Percentiles rank a stretch among this genome's conserved stretches.
phyloP scores from a whole-genome alignment of 805 yeast species.

The Ogataea corticis region DNA sequence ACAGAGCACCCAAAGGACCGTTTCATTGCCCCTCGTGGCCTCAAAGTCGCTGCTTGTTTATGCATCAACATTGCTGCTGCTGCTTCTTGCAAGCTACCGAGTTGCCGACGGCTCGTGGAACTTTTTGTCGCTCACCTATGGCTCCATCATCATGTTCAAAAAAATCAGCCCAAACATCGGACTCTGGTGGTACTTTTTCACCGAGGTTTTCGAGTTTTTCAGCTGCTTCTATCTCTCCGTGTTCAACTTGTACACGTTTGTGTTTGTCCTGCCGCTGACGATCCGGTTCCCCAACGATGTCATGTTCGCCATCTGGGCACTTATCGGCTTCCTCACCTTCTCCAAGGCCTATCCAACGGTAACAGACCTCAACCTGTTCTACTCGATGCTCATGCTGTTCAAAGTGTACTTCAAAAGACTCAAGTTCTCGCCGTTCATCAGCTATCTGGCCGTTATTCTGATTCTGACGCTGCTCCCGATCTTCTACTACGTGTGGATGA shows the following conservation, averaged over 20 bases:
- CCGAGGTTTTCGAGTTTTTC: slow-evolving; percentile 91
- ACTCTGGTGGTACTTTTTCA: slow-evolving; percentile 97
- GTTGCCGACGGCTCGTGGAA: slow-evolving; percentile 40
- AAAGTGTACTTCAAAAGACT: slow-evolving; percentile 28
- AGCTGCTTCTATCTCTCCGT: slow-evolving; percentile 78
- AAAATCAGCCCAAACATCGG: slow-evolving; percentile 90
- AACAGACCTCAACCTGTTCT: slow-evolving; percentile 61
- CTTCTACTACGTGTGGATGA: slow-evolving; percentile 93
- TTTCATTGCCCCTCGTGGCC: slow-evolving; percentile 1
- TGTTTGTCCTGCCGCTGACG: slow-evolving; percentile 73
- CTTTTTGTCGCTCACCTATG: slow-evolving; percentile 57
- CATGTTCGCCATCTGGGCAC: slow-evolving; percentile 42
- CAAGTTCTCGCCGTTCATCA: slow-evolving; percentile 31
- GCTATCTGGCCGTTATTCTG: slow-evolving; percentile 28
- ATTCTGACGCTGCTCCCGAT: slow-evolving; percentile 72
- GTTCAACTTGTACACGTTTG: slow-evolving; percentile 71
- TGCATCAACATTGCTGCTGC: slow-evolving; percentile 24
- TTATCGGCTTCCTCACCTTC: slow-evolving; percentile 46
- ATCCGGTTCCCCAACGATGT: slow-evolving; percentile 52
- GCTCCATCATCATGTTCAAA: slow-evolving; percentile 55
- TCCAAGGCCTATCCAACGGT: slow-evolving; percentile 85
- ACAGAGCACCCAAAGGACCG: background rate
- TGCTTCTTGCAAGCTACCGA: slow-evolving; percentile 41
- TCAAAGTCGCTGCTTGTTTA: slow-evolving; percentile 34
- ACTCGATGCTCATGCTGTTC: slow-evolving; percentile 33